Base-by-base conservation (phyloP, 2,329 filamentous ascomycete species). In the Septoria petroselini region DNA sequence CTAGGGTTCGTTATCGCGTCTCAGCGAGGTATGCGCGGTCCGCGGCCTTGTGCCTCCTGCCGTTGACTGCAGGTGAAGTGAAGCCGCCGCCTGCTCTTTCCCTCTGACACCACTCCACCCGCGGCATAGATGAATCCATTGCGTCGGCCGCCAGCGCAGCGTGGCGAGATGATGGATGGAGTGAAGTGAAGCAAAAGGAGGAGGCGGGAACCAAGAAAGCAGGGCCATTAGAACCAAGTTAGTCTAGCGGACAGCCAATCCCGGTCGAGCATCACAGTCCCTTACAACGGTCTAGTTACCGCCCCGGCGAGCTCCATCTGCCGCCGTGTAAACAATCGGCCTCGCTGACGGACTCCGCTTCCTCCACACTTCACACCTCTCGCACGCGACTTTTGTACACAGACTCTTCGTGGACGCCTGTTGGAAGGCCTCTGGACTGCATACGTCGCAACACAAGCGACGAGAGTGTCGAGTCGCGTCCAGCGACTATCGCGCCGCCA, bases 401-500 rank as follows among this genome's bases (percentile, higher is more conserved):
- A 23, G 14, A 7, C 21, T 18, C 8, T 19, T 21, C 8, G 14
- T 18, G n/a, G 14, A 29, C n/a, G 23, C 23, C 37, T 17, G 25
- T 25, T 40, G 35, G 30, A 19, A 19, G 19, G 25, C 37, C 12
- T 27, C 19, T 25, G 17, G 4, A 18, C 38, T 25, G 25, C 2
- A 11, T 23, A n/a, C 27, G 18, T 17, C 37, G 44, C 27, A 14
- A 37, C 42, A 25, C 37, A 30, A 9, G 27, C 45, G 19, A 19
- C 11, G 19, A 41, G 38, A 54, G 41, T 46, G n/a, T 25, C n/a
- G 23, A 33, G 48, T 47, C 45, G 52, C 52, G 46, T 52, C 42
- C 30, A 14, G 23, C 34, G 12, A 18, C 19, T 18, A 11, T 30
- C 27, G 7, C 14, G 29, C 47, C 46, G 58, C 41, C 51, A 68